Evolutionary conservation across 140 eudicot species (phyloP).

Genomic region (Cichorium intybus): DNA sequence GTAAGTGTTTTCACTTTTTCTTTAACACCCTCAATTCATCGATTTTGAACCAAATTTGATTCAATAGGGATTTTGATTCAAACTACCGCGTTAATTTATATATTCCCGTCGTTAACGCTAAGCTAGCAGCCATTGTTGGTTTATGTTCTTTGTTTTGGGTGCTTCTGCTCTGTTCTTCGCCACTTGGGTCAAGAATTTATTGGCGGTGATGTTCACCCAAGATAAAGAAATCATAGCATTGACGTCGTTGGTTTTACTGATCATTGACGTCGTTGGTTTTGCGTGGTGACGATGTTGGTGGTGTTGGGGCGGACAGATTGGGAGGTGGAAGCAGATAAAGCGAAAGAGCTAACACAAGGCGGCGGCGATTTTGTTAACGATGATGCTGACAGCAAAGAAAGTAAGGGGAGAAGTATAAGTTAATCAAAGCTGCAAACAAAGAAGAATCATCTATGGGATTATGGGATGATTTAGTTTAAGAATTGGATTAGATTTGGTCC

Average conservation of each 20-base stretch:
- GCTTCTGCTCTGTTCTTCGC: slow-evolving; percentile 53
- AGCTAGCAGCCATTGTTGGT: slow-evolving; percentile 60
- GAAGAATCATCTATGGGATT: slow-evolving; percentile 39
- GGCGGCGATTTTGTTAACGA: background rate
- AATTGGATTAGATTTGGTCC: background rate
- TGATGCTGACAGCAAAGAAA: slow-evolving; percentile 15
- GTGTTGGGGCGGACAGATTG: slow-evolving; percentile 67
- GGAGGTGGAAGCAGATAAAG: slow-evolving; percentile 60
- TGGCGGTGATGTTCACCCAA: slow-evolving; percentile 71
- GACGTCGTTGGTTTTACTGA: slow-evolving; percentile 64
- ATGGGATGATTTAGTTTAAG: slow-evolving; percentile 33
- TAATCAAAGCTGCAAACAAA: slow-evolving; percentile 27
- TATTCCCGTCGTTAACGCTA: slow-evolving; percentile 77
- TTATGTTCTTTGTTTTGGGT: slow-evolving; percentile 49
- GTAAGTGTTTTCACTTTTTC: no score
- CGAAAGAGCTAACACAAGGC: slow-evolving; percentile 49
- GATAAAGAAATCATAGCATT: slow-evolving; percentile 54
- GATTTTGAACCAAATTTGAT: no score
- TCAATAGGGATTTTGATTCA: slow-evolving; percentile 92
- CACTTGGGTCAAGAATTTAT: slow-evolving; percentile 33
- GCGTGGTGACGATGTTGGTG: slow-evolving; percentile 67
- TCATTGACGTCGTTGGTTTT: slow-evolving; percentile 57
- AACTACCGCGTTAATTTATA: slow-evolving; percentile 74
- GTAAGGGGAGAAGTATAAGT: slow-evolving; percentile 24
- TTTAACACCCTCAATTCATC: no score